Evolutionary conservation across 768 basidiomycete genomes (phyloP).

Genomic region (Boletellus sp.): DNA sequence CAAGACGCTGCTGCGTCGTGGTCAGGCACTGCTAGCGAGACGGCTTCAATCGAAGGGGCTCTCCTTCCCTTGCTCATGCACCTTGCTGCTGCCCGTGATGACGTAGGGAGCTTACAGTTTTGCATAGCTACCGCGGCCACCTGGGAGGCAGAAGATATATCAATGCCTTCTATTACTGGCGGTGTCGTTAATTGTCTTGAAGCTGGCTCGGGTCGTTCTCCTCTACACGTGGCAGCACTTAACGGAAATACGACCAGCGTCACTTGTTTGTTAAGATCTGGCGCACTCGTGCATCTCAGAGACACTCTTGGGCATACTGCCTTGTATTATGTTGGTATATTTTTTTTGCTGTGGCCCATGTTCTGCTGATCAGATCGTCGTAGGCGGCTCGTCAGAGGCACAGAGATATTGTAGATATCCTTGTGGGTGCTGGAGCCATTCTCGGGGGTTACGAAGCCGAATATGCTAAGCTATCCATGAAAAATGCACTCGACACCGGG

Average conservation of each 20-base stretch:
- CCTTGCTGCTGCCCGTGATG: conserved; percentile 70
- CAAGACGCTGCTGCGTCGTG: conserved; percentile 55
- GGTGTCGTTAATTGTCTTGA: conserved; percentile 75
- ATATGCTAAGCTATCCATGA: conserved; percentile 49
- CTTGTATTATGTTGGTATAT: conserved; percentile 65
- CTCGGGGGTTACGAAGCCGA: conserved; percentile 59
- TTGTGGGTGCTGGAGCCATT: conserved; percentile 71
- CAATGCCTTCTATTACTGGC: conserved; percentile 42
- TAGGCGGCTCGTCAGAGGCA: conserved; percentile 77
- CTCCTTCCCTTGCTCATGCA: conserved; percentile 77
- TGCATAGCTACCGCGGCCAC: conserved; percentile 43
- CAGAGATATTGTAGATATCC: conserved; percentile 52
- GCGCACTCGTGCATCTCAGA: conserved; percentile 79
- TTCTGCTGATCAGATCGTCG: conserved; percentile 2
- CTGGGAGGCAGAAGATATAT: conserved; percentile 22
- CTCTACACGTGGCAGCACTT: conserved; percentile 75
- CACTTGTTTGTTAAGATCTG: conserved; percentile 56
- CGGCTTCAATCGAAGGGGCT: conserved; percentile 61
- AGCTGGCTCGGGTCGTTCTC: conserved; percentile 64
- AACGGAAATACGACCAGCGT: conserved; percentile 50
- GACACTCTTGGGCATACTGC: conserved; percentile 81
- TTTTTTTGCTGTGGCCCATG: background rate
- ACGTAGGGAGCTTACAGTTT: conserved; percentile 56
- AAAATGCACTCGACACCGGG: conserved; percentile 35
- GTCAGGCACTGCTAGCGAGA: conserved; percentile 78